Evolutionary conservation across 2,329 filamentous ascomycete genomes (phyloP).

Genomic region (Colletotrichum australisinense): DNA sequence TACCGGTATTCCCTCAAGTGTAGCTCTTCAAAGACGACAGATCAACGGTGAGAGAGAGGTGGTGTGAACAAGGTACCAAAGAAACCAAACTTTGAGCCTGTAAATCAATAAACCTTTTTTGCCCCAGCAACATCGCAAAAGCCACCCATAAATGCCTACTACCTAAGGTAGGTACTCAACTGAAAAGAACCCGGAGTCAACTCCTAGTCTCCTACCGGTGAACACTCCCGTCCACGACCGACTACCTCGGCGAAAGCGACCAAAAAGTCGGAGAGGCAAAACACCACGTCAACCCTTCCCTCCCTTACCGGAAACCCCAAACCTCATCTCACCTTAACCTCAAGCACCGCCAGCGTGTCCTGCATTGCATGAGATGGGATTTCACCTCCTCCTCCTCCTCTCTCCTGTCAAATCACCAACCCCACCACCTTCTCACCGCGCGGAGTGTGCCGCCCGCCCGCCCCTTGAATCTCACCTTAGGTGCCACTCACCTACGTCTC

Average conservation of each 20-base stretch:
- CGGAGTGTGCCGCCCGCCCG: neutral
- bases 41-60: neutral
- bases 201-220: neutral
- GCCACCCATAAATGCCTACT: neutral
- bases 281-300: slow-evolving; percentile 3
- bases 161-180: neutral
- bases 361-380: slow-evolving; percentile 34
- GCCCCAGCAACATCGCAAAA: neutral
- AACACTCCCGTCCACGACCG: neutral
- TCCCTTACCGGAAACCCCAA: neutral
- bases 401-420: neutral
- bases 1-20: neutral
- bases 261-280: slow-evolving; percentile 2
- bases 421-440: neutral
- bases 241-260: neutral
- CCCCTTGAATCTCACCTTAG: neutral
- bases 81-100: neutral
- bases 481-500: neutral
- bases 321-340: neutral
- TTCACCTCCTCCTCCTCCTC: neutral
- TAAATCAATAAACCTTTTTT: neutral
- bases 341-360: slow-evolving; percentile 33
- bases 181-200: neutral
- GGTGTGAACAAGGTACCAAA: neutral
- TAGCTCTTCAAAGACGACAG: neutral